These are phyloP conservation scores for Lasiodiplodia gonubiensis DNA, from an alignment of 2,329 filamentous ascomycete species.

Conservation along the genomic window DNA sequence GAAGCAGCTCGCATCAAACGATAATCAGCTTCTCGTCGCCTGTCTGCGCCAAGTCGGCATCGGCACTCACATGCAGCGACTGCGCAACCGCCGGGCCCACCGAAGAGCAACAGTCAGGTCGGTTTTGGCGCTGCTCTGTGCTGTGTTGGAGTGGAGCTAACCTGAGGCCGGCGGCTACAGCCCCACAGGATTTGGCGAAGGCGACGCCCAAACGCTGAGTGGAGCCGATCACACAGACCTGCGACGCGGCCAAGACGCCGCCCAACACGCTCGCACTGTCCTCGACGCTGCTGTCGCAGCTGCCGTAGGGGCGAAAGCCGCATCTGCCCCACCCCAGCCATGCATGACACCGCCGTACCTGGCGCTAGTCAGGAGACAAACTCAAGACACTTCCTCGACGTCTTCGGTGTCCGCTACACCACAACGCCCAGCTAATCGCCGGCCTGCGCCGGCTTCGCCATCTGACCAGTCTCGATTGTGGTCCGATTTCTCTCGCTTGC, in stretches of 20 bases:
- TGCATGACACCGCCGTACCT: constrained; percentile 3
- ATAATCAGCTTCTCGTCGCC: constrained; percentile 21
- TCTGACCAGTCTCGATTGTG: constrained; percentile 12
- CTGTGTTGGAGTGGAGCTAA: neutral
- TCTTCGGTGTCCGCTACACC: neutral
- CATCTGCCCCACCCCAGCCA: constrained; percentile 5
- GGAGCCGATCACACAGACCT: constrained; percentile 4
- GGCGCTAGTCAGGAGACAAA: constrained; percentile 21
- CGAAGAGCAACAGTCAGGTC: neutral
- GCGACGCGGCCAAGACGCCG: constrained; percentile 1
- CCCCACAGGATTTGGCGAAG: neutral
- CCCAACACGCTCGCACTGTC: neutral
- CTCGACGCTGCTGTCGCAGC: constrained; percentile 9
- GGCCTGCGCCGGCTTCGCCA: constrained; percentile 2
- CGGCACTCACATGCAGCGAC: neutral
- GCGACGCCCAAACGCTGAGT: constrained; percentile 14
- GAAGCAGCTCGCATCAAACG: neutral
- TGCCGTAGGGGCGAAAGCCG: neutral
- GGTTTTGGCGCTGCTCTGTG: constrained; percentile 1
- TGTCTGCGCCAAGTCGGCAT: constrained; percentile 35
- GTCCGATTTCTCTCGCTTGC: constrained; percentile 15
- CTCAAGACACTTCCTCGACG: constrained; percentile 22
- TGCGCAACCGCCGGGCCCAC: no score
- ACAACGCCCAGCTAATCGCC: constrained; percentile 2
- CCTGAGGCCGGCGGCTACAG: neutral